Evolutionary conservation across 1,139 yeast species (phyloP).

Genomic region (Pichia sp.): DNA sequence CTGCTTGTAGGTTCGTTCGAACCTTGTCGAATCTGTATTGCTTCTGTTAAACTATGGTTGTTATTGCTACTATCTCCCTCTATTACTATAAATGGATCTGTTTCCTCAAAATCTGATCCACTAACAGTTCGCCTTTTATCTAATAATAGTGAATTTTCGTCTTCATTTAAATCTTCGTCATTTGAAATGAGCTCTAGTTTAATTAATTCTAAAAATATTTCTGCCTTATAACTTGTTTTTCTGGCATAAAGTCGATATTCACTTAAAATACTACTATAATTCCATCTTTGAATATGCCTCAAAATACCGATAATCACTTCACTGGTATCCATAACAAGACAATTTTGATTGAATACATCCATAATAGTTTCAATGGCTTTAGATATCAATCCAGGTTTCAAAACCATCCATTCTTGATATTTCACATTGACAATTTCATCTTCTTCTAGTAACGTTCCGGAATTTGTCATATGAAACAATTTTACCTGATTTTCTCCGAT

Average conservation of each 20-base stretch:
- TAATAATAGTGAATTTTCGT: background rate
- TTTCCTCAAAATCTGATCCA: too few relatives aligned
- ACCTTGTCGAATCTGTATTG: constrained; percentile 3
- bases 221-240: constrained; percentile 72
- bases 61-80: background rate
- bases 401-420: constrained; percentile 64
- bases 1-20: background rate
- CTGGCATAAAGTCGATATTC: constrained; percentile 77
- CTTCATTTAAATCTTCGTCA: constrained; percentile 24
- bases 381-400: constrained; percentile 51
- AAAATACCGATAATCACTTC: constrained; percentile 75
- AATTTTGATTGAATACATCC: constrained; percentile 56
- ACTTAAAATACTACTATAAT: constrained; percentile 71
- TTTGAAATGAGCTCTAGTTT: constrained; percentile 47
- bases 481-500: constrained; percentile 40
- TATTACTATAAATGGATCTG: too few relatives aligned
- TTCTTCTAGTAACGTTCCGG: constrained; percentile 22
- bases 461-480: constrained; percentile 35
- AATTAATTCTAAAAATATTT: constrained; percentile 71
- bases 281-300: constrained; percentile 84
- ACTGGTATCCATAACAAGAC: constrained; percentile 72
- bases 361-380: constrained; percentile 56
- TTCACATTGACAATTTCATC: constrained; percentile 20
- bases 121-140: too few relatives aligned
- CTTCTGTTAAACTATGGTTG: background rate